These are phyloP conservation scores for Pythium pyrilobum DNA, from an alignment of 352 stramenopile species.

Conservation along the genomic window DNA sequence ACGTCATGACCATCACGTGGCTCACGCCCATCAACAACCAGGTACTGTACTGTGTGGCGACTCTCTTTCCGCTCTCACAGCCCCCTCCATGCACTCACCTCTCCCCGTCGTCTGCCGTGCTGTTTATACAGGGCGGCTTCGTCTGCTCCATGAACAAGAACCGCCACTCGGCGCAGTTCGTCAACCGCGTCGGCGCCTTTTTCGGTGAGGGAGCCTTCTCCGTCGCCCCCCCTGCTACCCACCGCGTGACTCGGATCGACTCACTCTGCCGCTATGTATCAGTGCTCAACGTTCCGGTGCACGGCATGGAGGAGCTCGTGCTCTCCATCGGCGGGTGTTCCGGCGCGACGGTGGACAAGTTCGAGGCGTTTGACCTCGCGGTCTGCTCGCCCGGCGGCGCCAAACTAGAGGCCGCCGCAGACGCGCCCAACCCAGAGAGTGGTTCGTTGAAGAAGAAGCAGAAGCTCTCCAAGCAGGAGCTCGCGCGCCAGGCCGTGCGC, in stretches of 20 bases:
- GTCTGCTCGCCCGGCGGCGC: slow-evolving; percentile 41
- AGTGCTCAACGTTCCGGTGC: slow-evolving; percentile 75
- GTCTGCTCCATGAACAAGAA: slow-evolving; percentile 79
- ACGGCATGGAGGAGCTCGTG: slow-evolving; percentile 68
- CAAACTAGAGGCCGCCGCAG: neutral
- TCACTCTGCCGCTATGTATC: neutral
- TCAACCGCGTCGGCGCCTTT: slow-evolving; percentile 37
- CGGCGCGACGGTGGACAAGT: slow-evolving; percentile 57
- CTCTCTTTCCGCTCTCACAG: neutral
- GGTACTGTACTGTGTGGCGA: slow-evolving; percentile 16
- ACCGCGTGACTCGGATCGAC: too few species aligned
- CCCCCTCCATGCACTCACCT: neutral
- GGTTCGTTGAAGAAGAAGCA: slow-evolving; percentile 24
- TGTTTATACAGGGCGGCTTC: slow-evolving; percentile 47
- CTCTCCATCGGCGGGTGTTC: slow-evolving; percentile 66
- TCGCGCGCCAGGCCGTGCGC: slow-evolving; percentile 29
- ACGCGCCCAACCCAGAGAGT: slow-evolving; percentile 7
- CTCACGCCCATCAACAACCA: slow-evolving; percentile 87
- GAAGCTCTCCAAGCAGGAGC: slow-evolving; percentile 64
- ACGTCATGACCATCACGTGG: slow-evolving; percentile 86
- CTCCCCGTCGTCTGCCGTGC: neutral
- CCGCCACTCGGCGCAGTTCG: slow-evolving; percentile 53
- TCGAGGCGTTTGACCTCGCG: slow-evolving; percentile 37
- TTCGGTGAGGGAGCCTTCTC: slow-evolving; percentile 38
- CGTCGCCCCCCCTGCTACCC: too few species aligned